These are phyloP conservation scores for Cordyceps tenuipes DNA, from an alignment of 2,329 filamentous ascomycete species.

Conservation along the genomic window DNA sequence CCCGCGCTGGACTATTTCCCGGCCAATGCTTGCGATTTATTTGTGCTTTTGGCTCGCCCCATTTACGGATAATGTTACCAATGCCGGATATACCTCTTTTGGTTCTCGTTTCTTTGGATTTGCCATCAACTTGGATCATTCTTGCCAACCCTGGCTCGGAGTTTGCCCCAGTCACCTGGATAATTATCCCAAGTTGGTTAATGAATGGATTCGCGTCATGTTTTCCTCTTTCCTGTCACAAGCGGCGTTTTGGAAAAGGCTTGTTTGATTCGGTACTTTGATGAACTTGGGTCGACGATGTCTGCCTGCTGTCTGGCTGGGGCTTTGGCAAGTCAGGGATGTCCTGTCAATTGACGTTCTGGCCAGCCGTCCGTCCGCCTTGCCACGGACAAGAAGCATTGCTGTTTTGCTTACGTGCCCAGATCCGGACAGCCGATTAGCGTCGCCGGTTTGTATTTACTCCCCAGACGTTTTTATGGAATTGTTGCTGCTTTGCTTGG, in stretches of 20 bases:
- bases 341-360: background rate
- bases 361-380: background rate
- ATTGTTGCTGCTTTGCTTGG: slow-evolving; percentile 16
- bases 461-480: slow-evolving; percentile 35
- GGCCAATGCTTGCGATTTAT: slow-evolving; percentile 16
- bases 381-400: background rate
- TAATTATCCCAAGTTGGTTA: background rate
- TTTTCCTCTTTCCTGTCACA: background rate
- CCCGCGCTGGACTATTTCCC: slow-evolving; percentile 5
- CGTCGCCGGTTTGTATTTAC: slow-evolving; percentile 45
- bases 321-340: background rate
- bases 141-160: slow-evolving; percentile 7
- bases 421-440: slow-evolving; percentile 46
- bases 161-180: background rate
- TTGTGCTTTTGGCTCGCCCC: slow-evolving; percentile 11
- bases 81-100: slow-evolving; percentile 10
- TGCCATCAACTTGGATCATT: slow-evolving; percentile 2
- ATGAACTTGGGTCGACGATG: slow-evolving; percentile 2
- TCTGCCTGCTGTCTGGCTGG: background rate
- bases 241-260: slow-evolving; percentile 10
- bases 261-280: background rate
- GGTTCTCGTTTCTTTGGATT: slow-evolving; percentile 4
- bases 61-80: slow-evolving; percentile 19
- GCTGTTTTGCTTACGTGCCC: background rate
- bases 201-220: slow-evolving; percentile 5